Base-by-base conservation (phyloP, 306 rosid genomes). In the Trifolium pratense region DNA sequence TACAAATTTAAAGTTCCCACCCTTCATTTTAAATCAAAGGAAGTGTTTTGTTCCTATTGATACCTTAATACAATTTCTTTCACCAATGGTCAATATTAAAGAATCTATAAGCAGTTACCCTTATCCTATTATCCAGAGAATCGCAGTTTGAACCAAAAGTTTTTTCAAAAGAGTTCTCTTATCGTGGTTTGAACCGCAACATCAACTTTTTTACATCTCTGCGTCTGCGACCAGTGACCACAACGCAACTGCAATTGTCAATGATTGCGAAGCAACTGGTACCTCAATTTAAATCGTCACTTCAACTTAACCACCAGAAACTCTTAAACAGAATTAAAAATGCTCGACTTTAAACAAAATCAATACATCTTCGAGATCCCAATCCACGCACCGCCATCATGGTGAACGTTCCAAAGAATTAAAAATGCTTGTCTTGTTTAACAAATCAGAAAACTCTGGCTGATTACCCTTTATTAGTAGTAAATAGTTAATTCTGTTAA, bases 1-100 rank as follows among this genome's bases (percentile, higher is more conserved):
- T 18, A 75, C n/a, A 75, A 71, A 80, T 70, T 77, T 71, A 45
- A 65, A 49, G 51, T 49, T 59, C 16, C 11, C 13, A 26, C 7
- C 23, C 32, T 70, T 14, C 45, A 36, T 53, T 10, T 15, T 3
- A 49, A 20, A 23, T 66, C 36, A 29, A 16, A 65, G 4, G 18
- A 37, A 56, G 53, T 79, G 31, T 48, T n/a, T 6, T 61, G 23
- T 49, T 51, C 10, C 57, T 17, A 17, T 51, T 40, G 76, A 75
- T 40, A 59, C 66, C 75, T 31, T 14, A 73, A 58, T 25, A 39
- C 29, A 16, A 51, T 42, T 69, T 34, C 15, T 60, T 26, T 56
- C 10, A 63, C 36, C 49, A 64, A 45, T 17, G 9, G 37, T 21
- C 68, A 59, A 59, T 18, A 60, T 25, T 18, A 42, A 25, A 36